A percentile compares a stretch with the other conserved stretches of the same genome.
These are phyloP conservation scores for Phaeosphaeriaceae sp. DNA, from an alignment of 2,329 filamentous ascomycete genomes.

Conservation along the genomic window DNA sequence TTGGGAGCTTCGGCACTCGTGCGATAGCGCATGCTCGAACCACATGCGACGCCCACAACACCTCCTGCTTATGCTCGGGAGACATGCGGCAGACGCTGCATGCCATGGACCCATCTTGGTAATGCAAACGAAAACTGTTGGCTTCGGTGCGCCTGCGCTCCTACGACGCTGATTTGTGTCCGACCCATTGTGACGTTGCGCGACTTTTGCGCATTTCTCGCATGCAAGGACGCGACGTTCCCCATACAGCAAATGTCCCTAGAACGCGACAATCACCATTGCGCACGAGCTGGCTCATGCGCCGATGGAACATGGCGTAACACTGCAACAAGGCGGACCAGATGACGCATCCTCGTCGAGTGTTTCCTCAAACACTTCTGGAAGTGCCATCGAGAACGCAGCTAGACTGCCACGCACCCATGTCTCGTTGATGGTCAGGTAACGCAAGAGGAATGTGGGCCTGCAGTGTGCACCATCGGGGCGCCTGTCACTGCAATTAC, in stretches of 20 bases:
- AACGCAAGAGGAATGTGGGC: constrained; percentile 11
- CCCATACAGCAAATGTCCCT: background rate
- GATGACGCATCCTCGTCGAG: background rate
- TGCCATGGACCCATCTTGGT: background rate
- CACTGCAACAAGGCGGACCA: background rate
- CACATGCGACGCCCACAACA: constrained; percentile 6
- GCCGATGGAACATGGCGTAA: background rate
- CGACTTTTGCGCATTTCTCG: background rate
- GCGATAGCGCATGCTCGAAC: constrained; percentile 6
- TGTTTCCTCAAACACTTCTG: constrained; percentile 8
- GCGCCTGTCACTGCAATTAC: constrained; percentile 17
- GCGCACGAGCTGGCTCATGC: constrained; percentile 5
- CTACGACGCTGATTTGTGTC: background rate
- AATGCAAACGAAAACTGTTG: background rate
- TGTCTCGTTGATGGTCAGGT: background rate
- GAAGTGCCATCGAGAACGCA: constrained; percentile 5
- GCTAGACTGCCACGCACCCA: background rate
- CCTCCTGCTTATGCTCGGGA: background rate
- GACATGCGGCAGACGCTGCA: constrained; percentile 3
- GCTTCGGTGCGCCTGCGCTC: too few species aligned
- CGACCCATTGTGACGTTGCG: background rate
- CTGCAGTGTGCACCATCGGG: constrained; percentile 17
- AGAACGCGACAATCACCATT: background rate
- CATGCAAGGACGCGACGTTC: background rate
- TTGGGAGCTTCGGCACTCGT: constrained; percentile 15